These are phyloP conservation scores for Claviceps humidiphila DNA, from an alignment of 2,329 filamentous ascomycete species.

Conservation along the genomic window DNA sequence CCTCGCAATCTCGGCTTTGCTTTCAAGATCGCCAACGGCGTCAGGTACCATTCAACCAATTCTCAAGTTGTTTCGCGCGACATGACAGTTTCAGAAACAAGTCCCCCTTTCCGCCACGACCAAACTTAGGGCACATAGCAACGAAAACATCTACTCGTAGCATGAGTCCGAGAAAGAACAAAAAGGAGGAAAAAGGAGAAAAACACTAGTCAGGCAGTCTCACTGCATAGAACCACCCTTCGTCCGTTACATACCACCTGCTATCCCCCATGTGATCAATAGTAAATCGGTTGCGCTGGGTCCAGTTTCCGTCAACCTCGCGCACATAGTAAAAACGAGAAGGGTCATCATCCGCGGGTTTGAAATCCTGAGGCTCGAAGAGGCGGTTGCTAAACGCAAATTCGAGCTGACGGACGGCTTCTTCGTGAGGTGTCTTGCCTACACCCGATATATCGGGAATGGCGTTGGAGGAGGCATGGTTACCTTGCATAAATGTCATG, in stretches of 20 bases:
- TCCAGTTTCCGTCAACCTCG: conserved; percentile 47
- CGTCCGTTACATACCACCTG: conserved; percentile 45
- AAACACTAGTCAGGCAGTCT: conserved; percentile 28
- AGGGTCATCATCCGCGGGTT: conserved; percentile 47
- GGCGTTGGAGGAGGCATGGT: conserved; percentile 9
- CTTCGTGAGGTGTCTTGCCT: conserved; percentile 36
- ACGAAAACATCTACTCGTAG: background rate
- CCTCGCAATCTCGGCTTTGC: background rate
- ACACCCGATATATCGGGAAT: conserved; percentile 38
- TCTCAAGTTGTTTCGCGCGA: background rate
- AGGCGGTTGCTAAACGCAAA: conserved; percentile 36
- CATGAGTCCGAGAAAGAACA: background rate
- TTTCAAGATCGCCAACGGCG: background rate
- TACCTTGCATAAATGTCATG: conserved; percentile 28
- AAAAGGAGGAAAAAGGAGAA: background rate
- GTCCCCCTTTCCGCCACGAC: background rate
- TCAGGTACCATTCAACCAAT: background rate
- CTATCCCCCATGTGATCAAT: conserved; percentile 44
- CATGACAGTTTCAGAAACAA: background rate
- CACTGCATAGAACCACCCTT: conserved; percentile 49
- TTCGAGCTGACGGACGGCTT: conserved; percentile 32
- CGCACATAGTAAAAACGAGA: conserved; percentile 48
- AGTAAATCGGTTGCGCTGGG: conserved; percentile 43
- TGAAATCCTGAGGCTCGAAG: conserved; percentile 48
- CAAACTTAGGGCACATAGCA: background rate